These are phyloP conservation scores for Begonia loranthoides DNA, from an alignment of 306 rosid species.

Conservation along the genomic window DNA sequence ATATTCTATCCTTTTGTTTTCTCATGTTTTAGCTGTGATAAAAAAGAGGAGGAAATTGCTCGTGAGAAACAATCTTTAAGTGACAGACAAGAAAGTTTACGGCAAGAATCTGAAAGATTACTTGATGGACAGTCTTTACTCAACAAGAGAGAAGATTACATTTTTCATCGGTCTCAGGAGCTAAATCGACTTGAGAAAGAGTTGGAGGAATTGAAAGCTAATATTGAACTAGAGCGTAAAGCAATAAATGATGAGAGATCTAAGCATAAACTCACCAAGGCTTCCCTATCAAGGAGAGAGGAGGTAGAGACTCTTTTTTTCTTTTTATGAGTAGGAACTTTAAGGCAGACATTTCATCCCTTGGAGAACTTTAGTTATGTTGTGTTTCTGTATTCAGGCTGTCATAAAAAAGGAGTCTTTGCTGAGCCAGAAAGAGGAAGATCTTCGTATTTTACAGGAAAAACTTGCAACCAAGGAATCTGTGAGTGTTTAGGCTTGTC, in stretches of 20 bases:
- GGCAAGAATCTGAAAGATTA: constrained; percentile 77
- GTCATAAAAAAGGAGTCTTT: constrained; percentile 36
- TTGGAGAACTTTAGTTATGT: constrained; percentile 10
- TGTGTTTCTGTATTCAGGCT: constrained; percentile 30
- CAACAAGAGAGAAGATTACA: constrained; percentile 63
- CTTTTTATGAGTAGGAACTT: constrained; percentile 3
- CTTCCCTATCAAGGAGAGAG: constrained; percentile 41
- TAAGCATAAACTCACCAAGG: constrained; percentile 39
- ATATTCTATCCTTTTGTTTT: not conserved
- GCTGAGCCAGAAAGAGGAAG: constrained; percentile 59
- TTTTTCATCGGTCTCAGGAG: constrained; percentile 57
- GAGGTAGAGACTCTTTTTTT: constrained; percentile 33
- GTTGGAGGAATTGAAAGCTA: constrained; percentile 40
- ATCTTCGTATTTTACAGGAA: constrained; percentile 44
- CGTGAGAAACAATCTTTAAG: constrained; percentile 67
- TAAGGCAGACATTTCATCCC: constrained; percentile 8
- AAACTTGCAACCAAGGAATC: constrained; percentile 57
- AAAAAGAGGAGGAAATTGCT: constrained; percentile 62
- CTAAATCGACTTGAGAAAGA: constrained; percentile 58
- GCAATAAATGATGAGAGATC: constrained; percentile 48
- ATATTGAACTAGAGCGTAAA: constrained; percentile 38
- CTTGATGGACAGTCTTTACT: constrained; percentile 69
- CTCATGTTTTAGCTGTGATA: constrained; percentile 46
- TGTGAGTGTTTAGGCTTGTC: constrained; percentile 30
- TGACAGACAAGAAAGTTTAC: constrained; percentile 73